Conservation (phyloP, 2,329 filamentous ascomycete species). For the Apiospora pterosperma region DNA sequence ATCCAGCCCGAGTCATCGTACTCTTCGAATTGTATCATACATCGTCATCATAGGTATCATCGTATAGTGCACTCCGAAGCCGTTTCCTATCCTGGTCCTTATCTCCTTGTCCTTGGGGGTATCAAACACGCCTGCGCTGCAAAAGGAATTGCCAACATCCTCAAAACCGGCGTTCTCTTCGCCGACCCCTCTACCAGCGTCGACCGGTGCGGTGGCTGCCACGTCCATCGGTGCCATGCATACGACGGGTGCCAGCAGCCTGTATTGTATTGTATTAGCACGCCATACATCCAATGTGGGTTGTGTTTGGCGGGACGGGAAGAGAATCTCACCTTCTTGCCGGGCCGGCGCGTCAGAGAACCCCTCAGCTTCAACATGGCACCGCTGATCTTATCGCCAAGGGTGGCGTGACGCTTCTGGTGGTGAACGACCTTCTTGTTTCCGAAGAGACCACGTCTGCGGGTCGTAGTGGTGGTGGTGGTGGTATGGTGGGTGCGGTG, state of each 20-base stretch:
- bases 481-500: not conserved
- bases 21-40: not conserved
- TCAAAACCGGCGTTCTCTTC: not conserved
- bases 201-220: constrained; percentile 39
- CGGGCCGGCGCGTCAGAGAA: constrained; percentile 63
- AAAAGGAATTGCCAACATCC: not conserved
- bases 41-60: not conserved
- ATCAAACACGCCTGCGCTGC: not conserved
- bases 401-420: constrained; percentile 62
- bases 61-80: not conserved
- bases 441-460: constrained; percentile 37
- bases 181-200: not conserved
- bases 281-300: not conserved
- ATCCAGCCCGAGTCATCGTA: not conserved
- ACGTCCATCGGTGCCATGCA: constrained; percentile 71
- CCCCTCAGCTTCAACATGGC: constrained; percentile 73
- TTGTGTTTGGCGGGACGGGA: not conserved
- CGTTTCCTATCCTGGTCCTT: not conserved
- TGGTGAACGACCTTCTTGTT: constrained; percentile 47
- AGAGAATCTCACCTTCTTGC: constrained; percentile 57
- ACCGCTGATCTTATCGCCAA: constrained; percentile 76
- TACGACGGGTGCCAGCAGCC: constrained; percentile 70
- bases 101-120: not conserved
- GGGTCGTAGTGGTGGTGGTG: constrained; percentile 21
- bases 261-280: constrained; percentile 25